These are phyloP conservation scores for Singerocomus inundabilis DNA, from an alignment of 1,284 basidiomycete genomes.

Conservation along the genomic window DNA sequence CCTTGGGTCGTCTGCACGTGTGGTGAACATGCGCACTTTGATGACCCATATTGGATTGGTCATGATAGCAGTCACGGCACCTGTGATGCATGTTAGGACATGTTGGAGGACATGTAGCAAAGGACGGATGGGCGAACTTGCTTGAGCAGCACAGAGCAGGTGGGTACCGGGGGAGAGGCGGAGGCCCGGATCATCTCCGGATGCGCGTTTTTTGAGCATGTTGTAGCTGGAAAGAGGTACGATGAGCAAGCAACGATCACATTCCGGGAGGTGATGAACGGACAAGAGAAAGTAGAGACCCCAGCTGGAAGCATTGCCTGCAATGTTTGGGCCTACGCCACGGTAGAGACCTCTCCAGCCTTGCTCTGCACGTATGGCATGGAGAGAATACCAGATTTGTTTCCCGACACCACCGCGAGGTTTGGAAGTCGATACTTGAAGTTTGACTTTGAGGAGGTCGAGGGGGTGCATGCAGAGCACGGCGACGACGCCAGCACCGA, in stretches of 20 bases:
- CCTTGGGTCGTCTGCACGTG: conserved; percentile 57
- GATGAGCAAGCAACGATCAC: conserved; percentile 6
- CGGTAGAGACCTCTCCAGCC: conserved; percentile 90
- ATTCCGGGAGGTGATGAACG: conserved; percentile 14
- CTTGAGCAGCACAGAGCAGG: conserved; percentile 90
- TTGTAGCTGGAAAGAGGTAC: conserved; percentile 69
- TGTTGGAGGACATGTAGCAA: not conserved
- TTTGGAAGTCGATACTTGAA: conserved; percentile 83
- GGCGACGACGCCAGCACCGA: conserved; percentile 90
- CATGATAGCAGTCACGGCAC: conserved; percentile 88
- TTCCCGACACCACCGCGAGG: conserved; percentile 65
- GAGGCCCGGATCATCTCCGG: conserved; percentile 55
- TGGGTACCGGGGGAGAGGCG: conserved; percentile 77
- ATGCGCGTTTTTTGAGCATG: conserved; percentile 82
- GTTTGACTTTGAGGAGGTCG: conserved; percentile 94
- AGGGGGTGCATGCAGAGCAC: conserved; percentile 98
- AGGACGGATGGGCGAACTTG: conserved; percentile 67
- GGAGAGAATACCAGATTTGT: conserved; percentile 77
- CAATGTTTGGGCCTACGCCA: conserved; percentile 88
- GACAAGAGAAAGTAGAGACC: conserved; percentile 98
- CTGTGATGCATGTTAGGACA: conserved; percentile 42
- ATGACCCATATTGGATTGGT: conserved; percentile 99
- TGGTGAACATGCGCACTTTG: conserved; percentile 97
- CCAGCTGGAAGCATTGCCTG: conserved; percentile 97
- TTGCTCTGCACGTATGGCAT: conserved; percentile 70